Percentiles rank a stretch among this genome's conserved stretches.
Conservation (phyloP, 1,284 basidiomycete species). For the Megacollybia platyphylla region DNA sequence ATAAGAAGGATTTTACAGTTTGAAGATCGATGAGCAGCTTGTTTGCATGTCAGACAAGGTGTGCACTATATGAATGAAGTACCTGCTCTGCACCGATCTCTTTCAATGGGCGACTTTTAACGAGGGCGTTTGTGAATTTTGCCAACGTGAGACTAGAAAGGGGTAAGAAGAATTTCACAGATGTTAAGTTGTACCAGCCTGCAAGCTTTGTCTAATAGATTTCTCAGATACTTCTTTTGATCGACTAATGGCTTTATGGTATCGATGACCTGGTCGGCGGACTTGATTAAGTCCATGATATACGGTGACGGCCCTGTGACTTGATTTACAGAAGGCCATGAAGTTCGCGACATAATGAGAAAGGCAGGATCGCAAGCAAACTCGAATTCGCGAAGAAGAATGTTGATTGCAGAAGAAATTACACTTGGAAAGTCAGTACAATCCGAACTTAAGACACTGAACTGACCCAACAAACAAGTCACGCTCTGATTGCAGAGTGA, state of each 20-base stretch:
- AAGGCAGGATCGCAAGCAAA: conserved; percentile 67
- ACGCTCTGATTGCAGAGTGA: conserved; percentile 77
- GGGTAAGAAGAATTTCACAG: not conserved
- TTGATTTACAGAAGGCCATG: conserved; percentile 68
- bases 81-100: conserved; percentile 93
- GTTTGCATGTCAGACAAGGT: conserved; percentile 6
- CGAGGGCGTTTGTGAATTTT: conserved; percentile 79
- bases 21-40: conserved; percentile 90
- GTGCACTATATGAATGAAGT: conserved; percentile 6
- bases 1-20: conserved; percentile 68
- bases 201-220: conserved; percentile 85
- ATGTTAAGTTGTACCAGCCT: conserved; percentile 39
- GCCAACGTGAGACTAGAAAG: conserved; percentile 57
- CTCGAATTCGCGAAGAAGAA: conserved; percentile 77
- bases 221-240: conserved; percentile 86
- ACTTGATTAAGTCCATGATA: conserved; percentile 59
- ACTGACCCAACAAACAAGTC: conserved; percentile 79
- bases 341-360: conserved; percentile 57
- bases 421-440: conserved; percentile 33
- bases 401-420: conserved; percentile 70
- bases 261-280: conserved; percentile 52
- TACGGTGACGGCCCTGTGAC: conserved; percentile 82
- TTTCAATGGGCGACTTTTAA: conserved; percentile 78
- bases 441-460: not conserved
- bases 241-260: conserved; percentile 66